These are phyloP conservation scores for Escallonia rubra DNA, from an alignment of 129 eudicot genomes.

Conservation along the genomic window DNA sequence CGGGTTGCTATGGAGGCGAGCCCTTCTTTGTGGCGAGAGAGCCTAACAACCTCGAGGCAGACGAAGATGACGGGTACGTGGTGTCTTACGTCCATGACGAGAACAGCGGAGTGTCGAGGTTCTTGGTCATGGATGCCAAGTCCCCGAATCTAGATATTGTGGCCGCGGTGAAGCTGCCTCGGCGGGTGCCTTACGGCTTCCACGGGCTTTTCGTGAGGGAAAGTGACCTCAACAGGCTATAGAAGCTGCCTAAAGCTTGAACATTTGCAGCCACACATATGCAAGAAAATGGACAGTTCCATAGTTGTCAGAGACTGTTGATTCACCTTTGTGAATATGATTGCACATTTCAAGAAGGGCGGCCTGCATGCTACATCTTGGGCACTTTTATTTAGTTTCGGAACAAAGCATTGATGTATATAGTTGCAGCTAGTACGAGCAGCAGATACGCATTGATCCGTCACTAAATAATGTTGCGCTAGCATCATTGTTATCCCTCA, in stretches of 20 bases:
- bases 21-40: slow-evolving; percentile 43
- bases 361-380: too few relatives aligned
- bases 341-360: too few relatives aligned
- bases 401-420: too few relatives aligned
- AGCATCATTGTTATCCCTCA: too few relatives aligned
- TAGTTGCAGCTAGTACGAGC: too few relatives aligned
- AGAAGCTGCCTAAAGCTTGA: not conserved
- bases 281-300: too few relatives aligned
- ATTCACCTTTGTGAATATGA: too few relatives aligned
- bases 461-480: too few relatives aligned
- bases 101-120: slow-evolving; percentile 31
- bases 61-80: slow-evolving; percentile 47
- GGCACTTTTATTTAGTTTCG: too few relatives aligned
- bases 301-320: too few relatives aligned
- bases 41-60: slow-evolving; percentile 24
- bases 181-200: slow-evolving; percentile 47
- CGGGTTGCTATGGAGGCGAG: slow-evolving; percentile 49
- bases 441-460: too few relatives aligned
- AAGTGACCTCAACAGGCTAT: slow-evolving; percentile 16
- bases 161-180: slow-evolving; percentile 40
- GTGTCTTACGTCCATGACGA: slow-evolving; percentile 33
- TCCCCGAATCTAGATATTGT: slow-evolving; percentile 35
- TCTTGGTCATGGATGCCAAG: slow-evolving; percentile 49
- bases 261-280: too few relatives aligned
- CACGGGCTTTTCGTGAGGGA: slow-evolving; percentile 40